Evolutionary conservation across 2,329 filamentous ascomycete genomes (phyloP).

Genomic region (Scedosporium apiospermum): DNA sequence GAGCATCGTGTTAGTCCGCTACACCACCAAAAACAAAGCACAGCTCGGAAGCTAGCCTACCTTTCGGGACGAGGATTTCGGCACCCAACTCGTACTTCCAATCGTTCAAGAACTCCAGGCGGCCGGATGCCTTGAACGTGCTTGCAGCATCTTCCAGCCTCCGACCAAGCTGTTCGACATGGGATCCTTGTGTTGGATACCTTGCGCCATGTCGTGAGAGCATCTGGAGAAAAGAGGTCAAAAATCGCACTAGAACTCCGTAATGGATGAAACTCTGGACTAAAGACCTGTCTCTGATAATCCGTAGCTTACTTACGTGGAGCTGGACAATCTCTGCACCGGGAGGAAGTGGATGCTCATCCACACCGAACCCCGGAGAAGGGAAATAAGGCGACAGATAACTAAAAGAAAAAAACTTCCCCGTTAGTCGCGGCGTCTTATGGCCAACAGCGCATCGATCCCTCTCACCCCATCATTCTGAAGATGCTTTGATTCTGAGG

Average conservation of each 20-base stretch:
- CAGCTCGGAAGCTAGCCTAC: constrained; percentile 7
- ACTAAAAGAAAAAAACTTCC: constrained; percentile 6
- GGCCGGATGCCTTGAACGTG: constrained; percentile 45
- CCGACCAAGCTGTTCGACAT: constrained; percentile 44
- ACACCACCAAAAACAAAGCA: background rate
- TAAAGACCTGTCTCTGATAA: background rate
- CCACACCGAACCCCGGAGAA: constrained; percentile 63
- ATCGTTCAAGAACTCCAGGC: constrained; percentile 55
- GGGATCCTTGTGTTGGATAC: constrained; percentile 56
- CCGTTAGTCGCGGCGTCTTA: background rate
- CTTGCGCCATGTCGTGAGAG: constrained; percentile 64
- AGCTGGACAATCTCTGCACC: constrained; percentile 62
- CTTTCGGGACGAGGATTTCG: constrained; percentile 64
- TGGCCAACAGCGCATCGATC: background rate
- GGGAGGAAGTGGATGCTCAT: constrained; percentile 58
- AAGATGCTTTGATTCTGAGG: constrained; percentile 56
- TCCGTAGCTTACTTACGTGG: constrained; percentile 22
- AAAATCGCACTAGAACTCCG: no score
- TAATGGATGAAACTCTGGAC: background rate
- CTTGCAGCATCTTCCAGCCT: constrained; percentile 46
- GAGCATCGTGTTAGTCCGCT: background rate
- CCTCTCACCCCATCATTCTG: constrained; percentile 49
- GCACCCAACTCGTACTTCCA: constrained; percentile 62
- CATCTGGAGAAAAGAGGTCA: constrained; percentile 38
- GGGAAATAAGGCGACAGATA: constrained; percentile 62